phyloP scores from a whole-genome alignment of 371 early-diverging fungal genomes.

The Parasitella parasitica region DNA sequence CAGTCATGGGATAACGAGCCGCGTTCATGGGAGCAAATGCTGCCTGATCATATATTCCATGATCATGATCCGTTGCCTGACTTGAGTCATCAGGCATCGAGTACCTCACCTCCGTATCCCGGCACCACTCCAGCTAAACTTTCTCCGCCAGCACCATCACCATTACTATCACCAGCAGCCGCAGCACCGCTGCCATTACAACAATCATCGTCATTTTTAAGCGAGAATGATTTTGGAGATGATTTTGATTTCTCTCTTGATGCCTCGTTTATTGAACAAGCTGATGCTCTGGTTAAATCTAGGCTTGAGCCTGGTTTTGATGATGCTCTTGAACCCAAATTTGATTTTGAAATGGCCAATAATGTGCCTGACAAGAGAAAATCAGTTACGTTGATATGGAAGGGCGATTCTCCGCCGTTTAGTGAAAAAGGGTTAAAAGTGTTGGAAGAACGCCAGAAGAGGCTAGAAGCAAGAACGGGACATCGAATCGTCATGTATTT shows the following conservation, averaged over 20 bases:
- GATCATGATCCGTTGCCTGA: background rate
- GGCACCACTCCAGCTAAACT: background rate
- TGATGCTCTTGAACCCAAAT: constrained; percentile 1
- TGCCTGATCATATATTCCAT: constrained; percentile 3
- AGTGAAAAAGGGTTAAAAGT: background rate
- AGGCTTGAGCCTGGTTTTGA: constrained; percentile 1
- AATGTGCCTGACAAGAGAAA: background rate
- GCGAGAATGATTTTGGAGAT: background rate
- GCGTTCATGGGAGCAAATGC: constrained; percentile 2
- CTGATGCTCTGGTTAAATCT: background rate
- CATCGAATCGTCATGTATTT: background rate
- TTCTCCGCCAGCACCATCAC: too few relatives aligned
- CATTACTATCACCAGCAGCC: too few relatives aligned
- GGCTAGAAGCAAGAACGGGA: constrained; percentile 9
- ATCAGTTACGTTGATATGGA: background rate
- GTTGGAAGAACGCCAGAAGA: constrained; percentile 8
- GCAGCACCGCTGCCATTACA: background rate
- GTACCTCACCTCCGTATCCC: too few relatives aligned
- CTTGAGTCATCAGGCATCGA: background rate
- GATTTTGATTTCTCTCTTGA: constrained; percentile 1
- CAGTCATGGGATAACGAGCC: background rate
- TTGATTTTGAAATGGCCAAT: constrained; percentile 7
- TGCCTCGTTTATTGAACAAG: background rate
- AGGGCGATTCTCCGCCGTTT: background rate
- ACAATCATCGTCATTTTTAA: background rate